Evolutionary conservation across 2,329 filamentous ascomycete genomes (phyloP).

Genomic region (Hypoxylon sp.): DNA sequence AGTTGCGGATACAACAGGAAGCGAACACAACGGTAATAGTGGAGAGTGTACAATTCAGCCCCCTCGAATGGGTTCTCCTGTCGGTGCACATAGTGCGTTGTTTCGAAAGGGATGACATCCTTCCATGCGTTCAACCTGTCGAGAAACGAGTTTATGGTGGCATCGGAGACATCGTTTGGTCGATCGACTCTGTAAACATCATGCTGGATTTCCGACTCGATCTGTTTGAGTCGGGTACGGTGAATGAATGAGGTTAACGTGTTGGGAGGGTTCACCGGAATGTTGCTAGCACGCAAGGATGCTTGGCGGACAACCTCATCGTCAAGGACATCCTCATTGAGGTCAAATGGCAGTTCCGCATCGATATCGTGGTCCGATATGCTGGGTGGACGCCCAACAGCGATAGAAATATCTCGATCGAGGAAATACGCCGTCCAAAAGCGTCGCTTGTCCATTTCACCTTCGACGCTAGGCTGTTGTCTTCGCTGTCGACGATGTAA

Average conservation of each 20-base stretch:
- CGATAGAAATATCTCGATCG: constrained; percentile 53
- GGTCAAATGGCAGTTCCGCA: constrained; percentile 51
- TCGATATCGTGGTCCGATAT: constrained; percentile 54
- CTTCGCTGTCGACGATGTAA: constrained; percentile 50
- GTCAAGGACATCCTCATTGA: constrained; percentile 49
- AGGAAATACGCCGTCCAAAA: constrained; percentile 54
- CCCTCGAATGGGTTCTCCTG: constrained; percentile 51
- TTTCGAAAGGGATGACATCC: constrained; percentile 49
- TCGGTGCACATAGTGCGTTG: constrained; percentile 48
- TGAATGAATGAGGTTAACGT: constrained; percentile 53
- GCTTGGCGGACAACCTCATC: constrained; percentile 50
- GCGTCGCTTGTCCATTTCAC: constrained; percentile 53
- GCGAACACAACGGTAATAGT: constrained; percentile 51
- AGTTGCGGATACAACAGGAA: constrained; percentile 52
- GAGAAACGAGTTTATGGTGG: constrained; percentile 47
- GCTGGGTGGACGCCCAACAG: constrained; percentile 50
- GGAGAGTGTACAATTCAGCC: constrained; percentile 52
- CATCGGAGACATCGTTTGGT: constrained; percentile 46
- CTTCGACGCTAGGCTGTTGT: constrained; percentile 46
- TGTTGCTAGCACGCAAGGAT: constrained; percentile 39
- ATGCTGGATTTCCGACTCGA: constrained; percentile 54
- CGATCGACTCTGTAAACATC: constrained; percentile 51
- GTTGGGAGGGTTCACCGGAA: constrained; percentile 48
- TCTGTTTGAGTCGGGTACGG: constrained; percentile 50
- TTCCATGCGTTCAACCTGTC: constrained; percentile 50